Conservation (phyloP, 23 red algal species). For the Gracilaria caudata region DNA sequence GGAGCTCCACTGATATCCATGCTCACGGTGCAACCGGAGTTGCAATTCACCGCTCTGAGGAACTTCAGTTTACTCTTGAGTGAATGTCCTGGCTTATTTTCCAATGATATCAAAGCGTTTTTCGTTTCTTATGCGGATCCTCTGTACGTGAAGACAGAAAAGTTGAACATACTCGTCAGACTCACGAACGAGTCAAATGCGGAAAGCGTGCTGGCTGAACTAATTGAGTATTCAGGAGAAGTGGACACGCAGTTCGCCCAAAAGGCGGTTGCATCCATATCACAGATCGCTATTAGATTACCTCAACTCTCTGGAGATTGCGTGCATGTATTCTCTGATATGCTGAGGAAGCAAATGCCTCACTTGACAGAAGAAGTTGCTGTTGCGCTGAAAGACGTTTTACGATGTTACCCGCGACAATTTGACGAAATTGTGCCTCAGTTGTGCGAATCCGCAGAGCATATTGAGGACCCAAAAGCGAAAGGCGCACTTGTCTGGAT, state of each 20-base stretch:
- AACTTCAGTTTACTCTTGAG: constrained; percentile 64
- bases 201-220: constrained; percentile 48
- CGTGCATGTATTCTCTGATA: constrained; percentile 70
- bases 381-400: constrained; percentile 66
- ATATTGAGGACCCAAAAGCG: constrained; percentile 73
- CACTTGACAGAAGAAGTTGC: constrained; percentile 71
- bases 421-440: constrained; percentile 57
- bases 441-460: constrained; percentile 49
- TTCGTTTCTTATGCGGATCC: constrained; percentile 94
- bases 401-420: constrained; percentile 71
- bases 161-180: constrained; percentile 83
- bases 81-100: constrained; percentile 47
- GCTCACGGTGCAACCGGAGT: constrained; percentile 65
- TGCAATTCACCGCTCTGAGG: constrained; percentile 89
- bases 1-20: constrained; percentile 82
- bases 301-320: constrained; percentile 36
- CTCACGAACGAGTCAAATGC: constrained; percentile 38
- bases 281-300: constrained; percentile 67
- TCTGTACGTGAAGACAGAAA: constrained; percentile 92
- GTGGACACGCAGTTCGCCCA: constrained; percentile 82
- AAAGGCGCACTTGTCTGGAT: constrained; percentile 90
- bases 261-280: constrained; percentile 70
- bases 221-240: constrained; percentile 77
- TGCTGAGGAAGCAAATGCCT: constrained; percentile 45
- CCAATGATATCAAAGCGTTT: constrained; percentile 74